Evolutionary conservation across 2,329 filamentous ascomycete species (phyloP), one percentile per base, ranked within the genome.

Genomic region (Domatiomyces globalis): DNA sequence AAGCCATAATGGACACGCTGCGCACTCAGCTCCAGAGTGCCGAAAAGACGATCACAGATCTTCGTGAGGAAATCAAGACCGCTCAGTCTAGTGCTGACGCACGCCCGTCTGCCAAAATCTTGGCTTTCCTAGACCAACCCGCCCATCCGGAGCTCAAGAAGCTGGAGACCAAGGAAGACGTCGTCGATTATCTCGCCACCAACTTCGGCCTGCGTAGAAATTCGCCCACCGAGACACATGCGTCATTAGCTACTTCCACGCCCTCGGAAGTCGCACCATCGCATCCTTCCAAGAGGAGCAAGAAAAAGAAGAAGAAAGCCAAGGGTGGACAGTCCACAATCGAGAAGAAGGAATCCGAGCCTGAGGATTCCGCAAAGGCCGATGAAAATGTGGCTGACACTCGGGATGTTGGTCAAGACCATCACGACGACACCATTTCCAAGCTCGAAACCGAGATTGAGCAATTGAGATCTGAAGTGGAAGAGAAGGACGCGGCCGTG

Each of bases 231-330:
- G 51, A 50, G 45, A n/a, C 46, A 12, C 15, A 18, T n/a, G 6
- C 46, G n/a, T 45, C n/a, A 20, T 22, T 22, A 29, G 19, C 20
- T 27, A 48, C 45, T 36, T 17, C 49, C 7, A 15, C 33, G 12
- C 33, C 33, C 12, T 39, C 57, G 15, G 61, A 63, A 42, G 59
- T 60, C 6, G 46, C 15, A 50, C 51, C 4, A 8, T 61, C 5
- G 10, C 57, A 64, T 50, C 48, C 54, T 5, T 56, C 56, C 7
- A 64, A 87, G 68, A 89, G 86, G 67, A 94, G 88, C 58, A 86
- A 86, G 65, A 94, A 90, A 73, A 95, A 94, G 76, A 85, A 83
- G 68, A 90, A 89, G 72, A 80, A 78, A 17, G 78, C 75, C 29
- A 79, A 77, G 56, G 66, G 66, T 5, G 52, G 50, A 22, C 43